Evolutionary conservation across 768 basidiomycete species (phyloP), one percentile per base, ranked within the genome.

Genomic region (Lentinula guzmanii): DNA sequence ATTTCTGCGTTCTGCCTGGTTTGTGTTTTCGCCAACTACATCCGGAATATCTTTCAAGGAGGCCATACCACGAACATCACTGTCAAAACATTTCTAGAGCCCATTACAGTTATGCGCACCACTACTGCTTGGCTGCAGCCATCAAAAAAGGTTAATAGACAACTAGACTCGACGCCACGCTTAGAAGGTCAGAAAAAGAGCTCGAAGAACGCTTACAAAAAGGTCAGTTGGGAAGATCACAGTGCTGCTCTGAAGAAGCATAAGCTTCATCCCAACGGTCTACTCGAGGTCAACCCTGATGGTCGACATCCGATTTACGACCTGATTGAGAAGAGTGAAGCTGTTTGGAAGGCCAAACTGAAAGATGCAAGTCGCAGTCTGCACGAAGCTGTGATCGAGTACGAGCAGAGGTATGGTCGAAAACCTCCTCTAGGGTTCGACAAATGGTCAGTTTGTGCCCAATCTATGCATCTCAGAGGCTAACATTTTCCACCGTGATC

Each of bases 371-470:
- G 91, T 73, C 84, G 80, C 67, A 90, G 88, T 1, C 74, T 97
- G 15, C 77, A 78, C 33, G 79, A 87, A 35, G 95, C 93, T 3
- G 90, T 91, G 1, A 69, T 70, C 18, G 93, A 94, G 70, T 97
- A 98, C 71, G 78, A 76, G 60, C 76, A 81, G 61, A 78, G 93
- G 61, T 95, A 94, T 73, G 78, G 76, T n/a, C 81, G 90, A 46
- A 75, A 83, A 52, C 95, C 95, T 5, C 94, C 95, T 0, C 82
- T 81, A 56, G 95, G 95, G 0, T 98, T 97, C 64, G 93, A 93
- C 69, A 75, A 81, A 35, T 96, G 94, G 93, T 94, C 76, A 75
- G 75, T 74, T 45, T 85, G 82, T 52, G 9, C 11, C 28, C 8
- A 13, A 10, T 13, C 11, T 4, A 33, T 16, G 0, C 16, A 28